Evolutionary conservation across 2,329 filamentous ascomycete species (phyloP), one percentile per base, ranked within the genome.

Genomic region (Mariannaea sp.): DNA sequence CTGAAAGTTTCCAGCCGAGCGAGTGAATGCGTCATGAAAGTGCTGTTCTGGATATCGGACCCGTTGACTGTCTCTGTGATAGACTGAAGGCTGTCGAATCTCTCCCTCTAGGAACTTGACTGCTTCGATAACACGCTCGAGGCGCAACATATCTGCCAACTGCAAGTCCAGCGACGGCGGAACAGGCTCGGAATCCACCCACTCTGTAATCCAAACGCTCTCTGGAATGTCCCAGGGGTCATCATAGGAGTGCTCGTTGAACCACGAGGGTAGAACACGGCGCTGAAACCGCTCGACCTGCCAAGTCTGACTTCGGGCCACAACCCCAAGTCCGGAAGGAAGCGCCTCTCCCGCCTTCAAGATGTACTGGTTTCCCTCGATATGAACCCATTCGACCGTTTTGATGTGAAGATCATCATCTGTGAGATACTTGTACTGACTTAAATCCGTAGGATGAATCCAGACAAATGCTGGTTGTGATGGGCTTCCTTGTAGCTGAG

Each of bases 11-110:
- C 50, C 50, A 1, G 50, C 44, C 14, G 50, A 53, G 12, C 51
- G 41, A 10, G 42, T 55, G 26, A 51, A 55, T 8, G 53, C 53
- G 19, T 55, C 38, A 26, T 55, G 53, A 9, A 55, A 55, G 38
- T 55, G 42, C 30, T 39, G 48, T 7, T 46, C 46, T 8, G 32
- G 47, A 29, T 55, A 47, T 13, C 51, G 45, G 9, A 46, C 16
- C 13, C 43, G 33, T 20, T 35, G 45, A 20, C 35, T 16, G 20
- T 54, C 22, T 4, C 12, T 26, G 12, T 54, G 51, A 26, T 49
- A 54, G 7, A 54, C 27, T 22, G 48, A 26, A 2, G 40, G 51
- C 7, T 44, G 12, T 3, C 13, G 14, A 12, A 40, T 9, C 17
- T 45, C 26, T 13, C 55, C 50, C 7, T 57, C 41, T 7, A 51